These are phyloP conservation scores for Adansonia gregorii DNA, from an alignment of 441 rosid species.

Conservation along the genomic window DNA sequence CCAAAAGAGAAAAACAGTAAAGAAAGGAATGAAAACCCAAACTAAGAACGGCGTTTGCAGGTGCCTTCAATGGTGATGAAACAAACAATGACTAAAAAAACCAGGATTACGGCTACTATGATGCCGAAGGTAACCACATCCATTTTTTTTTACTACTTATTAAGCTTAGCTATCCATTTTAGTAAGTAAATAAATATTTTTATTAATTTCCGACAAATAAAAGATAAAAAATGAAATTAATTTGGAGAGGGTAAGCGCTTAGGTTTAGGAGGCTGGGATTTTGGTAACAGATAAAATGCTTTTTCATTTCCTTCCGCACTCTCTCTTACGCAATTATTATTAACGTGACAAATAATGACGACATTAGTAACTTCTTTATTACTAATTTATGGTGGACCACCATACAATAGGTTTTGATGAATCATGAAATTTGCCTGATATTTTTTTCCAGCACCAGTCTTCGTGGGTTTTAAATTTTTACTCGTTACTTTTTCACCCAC, in stretches of 20 bases:
- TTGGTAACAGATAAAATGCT: background rate
- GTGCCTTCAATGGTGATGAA: slow-evolving; percentile 80
- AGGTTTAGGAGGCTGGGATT: no score
- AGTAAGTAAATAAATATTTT: background rate
- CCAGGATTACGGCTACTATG: slow-evolving; percentile 71
- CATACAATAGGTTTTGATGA: no score
- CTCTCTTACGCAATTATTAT: background rate
- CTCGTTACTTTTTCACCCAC: no score
- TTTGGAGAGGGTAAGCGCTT: background rate
- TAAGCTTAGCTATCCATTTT: background rate
- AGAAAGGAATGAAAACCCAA: background rate
- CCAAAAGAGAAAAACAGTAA: background rate
- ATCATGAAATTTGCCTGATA: no score
- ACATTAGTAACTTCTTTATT: no score
- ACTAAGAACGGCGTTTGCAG: slow-evolving; percentile 57
- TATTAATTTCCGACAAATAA: background rate
- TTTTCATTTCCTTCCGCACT: background rate
- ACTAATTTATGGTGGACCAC: no score
- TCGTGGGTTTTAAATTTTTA: no score
- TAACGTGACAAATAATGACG: background rate
- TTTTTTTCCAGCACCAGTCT: no score
- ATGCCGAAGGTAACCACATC: slow-evolving; percentile 74
- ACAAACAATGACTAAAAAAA: slow-evolving; percentile 63
- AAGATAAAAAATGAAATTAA: background rate
- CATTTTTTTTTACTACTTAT: slow-evolving; percentile 34